Evolutionary conservation across 202 grass and related monocot species (phyloP).

Genomic region (Zizania palustris): DNA sequence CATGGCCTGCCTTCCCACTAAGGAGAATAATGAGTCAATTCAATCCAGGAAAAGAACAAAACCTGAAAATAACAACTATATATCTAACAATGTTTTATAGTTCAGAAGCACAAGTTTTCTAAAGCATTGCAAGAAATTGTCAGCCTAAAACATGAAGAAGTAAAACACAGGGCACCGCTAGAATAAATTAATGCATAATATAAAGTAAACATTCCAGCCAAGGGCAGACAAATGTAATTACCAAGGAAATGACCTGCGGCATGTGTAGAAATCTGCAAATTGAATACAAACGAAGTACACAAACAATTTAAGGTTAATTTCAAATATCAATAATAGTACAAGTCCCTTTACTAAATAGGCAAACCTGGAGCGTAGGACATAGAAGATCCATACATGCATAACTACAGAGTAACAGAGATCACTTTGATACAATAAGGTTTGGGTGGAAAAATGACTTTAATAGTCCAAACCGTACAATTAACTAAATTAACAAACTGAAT

Average conservation of each 20-base stretch:
- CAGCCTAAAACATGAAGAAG: conserved; percentile 25
- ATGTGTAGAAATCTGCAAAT: not conserved
- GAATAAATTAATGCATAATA: conserved; percentile 20
- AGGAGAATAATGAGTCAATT: too few relatives aligned
- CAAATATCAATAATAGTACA: not conserved
- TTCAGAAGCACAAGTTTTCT: conserved; percentile 7
- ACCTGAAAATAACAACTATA: conserved; percentile 32
- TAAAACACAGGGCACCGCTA: conserved; percentile 22
- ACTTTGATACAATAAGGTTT: not conserved
- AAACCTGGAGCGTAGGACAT: not conserved
- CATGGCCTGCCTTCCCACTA: too few relatives aligned
- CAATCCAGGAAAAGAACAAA: conserved; percentile 2
- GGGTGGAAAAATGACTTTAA: not conserved
- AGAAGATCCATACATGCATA: not conserved
- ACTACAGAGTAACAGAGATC: not conserved
- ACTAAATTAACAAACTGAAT: not conserved
- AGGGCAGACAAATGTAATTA: conserved; percentile 7
- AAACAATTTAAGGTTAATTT: not conserved
- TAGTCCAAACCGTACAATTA: too few relatives aligned
- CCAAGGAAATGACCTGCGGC: not conserved
- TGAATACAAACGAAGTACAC: not conserved
- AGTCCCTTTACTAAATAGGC: not conserved
- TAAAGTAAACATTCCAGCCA: conserved; percentile 2
- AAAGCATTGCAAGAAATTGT: conserved; percentile 21
- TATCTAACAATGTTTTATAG: conserved; percentile 7